Evolutionary conservation across 2,329 filamentous ascomycete species (phyloP).

Genomic region (Cladosporium cucumerinum): DNA sequence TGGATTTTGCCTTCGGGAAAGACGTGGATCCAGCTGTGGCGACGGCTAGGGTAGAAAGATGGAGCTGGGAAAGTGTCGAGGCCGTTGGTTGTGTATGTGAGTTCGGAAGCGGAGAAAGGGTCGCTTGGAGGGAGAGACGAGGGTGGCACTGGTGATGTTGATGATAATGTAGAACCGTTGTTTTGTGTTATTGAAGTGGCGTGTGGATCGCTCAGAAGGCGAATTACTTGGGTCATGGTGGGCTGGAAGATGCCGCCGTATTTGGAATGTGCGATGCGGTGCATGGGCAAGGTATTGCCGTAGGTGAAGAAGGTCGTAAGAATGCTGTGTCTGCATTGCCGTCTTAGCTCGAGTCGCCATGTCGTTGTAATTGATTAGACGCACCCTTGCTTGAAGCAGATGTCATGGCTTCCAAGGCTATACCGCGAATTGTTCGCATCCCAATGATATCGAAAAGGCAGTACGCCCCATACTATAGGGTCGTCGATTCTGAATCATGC

Average conservation of each 20-base stretch:
- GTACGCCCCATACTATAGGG: constrained; percentile 85
- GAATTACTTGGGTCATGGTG: constrained; percentile 79
- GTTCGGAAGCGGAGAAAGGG: constrained; percentile 53
- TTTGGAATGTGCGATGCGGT: constrained; percentile 73
- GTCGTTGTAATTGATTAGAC: constrained; percentile 21
- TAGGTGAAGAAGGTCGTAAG: constrained; percentile 77
- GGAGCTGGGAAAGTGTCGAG: constrained; percentile 66
- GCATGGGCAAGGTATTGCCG: constrained; percentile 87
- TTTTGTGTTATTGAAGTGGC: constrained; percentile 1
- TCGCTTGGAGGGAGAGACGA: constrained; percentile 42
- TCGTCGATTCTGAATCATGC: constrained; percentile 71
- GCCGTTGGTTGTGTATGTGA: constrained; percentile 64
- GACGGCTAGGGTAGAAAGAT: constrained; percentile 65
- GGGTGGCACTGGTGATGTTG: constrained; percentile 19
- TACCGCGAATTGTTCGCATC: constrained; percentile 76
- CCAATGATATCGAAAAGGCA: constrained; percentile 71
- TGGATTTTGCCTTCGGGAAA: constrained; percentile 96
- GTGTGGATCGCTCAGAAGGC: constrained; percentile 64
- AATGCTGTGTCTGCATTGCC: constrained; percentile 46
- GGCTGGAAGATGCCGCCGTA: constrained; percentile 87
- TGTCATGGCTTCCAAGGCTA: constrained; percentile 89
- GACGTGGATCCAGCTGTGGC: constrained; percentile 84
- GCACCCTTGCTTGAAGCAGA: constrained; percentile 86
- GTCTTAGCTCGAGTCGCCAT: background rate
- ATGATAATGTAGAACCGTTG: background rate